Evolutionary conservation across 1,284 basidiomycete genomes (phyloP).

Genomic region (Trametes hirsuta): DNA sequence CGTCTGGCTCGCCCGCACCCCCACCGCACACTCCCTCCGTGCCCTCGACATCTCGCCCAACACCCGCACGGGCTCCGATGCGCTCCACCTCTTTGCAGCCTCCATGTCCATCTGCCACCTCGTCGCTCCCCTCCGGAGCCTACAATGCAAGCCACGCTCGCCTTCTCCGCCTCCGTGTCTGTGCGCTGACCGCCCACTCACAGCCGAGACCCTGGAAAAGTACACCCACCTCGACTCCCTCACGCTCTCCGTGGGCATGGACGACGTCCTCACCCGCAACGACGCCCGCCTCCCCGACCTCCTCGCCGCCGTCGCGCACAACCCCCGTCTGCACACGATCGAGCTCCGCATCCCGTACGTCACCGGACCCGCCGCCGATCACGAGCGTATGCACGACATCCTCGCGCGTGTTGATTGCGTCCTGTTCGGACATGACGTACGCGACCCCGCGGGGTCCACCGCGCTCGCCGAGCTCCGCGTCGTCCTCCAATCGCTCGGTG

Average conservation of each 20-base stretch:
- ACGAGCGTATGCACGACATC: too few species aligned
- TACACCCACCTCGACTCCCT: slow-evolving; percentile 12
- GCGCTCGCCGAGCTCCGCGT: too few species aligned
- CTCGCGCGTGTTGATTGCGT: too few species aligned
- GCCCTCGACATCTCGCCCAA: slow-evolving; percentile 5
- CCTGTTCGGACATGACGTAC: too few species aligned
- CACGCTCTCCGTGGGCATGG: slow-evolving; percentile 6
- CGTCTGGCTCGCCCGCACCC: slow-evolving; percentile 12
- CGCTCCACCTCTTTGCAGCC: slow-evolving; percentile 5
- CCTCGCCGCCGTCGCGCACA: not conserved
- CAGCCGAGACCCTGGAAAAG: not conserved
- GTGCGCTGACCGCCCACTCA: not conserved
- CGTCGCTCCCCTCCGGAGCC: slow-evolving; percentile 4
- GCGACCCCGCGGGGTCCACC: too few species aligned
- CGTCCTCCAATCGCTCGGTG: too few species aligned
- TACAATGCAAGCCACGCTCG: not conserved
- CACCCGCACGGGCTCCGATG: slow-evolving; percentile 8
- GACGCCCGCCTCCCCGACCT: slow-evolving; percentile 7
- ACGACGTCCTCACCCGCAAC: slow-evolving; percentile 3
- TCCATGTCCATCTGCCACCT: slow-evolving; percentile 1
- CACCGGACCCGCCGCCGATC: too few species aligned
- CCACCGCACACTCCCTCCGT: not conserved
- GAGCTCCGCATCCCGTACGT: too few species aligned
- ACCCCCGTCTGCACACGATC: not conserved
- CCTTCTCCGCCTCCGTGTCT: too few species aligned